Conservation (phyloP, 2,329 filamentous ascomycete genomes). For the Pyricularia pennisetigena region DNA sequence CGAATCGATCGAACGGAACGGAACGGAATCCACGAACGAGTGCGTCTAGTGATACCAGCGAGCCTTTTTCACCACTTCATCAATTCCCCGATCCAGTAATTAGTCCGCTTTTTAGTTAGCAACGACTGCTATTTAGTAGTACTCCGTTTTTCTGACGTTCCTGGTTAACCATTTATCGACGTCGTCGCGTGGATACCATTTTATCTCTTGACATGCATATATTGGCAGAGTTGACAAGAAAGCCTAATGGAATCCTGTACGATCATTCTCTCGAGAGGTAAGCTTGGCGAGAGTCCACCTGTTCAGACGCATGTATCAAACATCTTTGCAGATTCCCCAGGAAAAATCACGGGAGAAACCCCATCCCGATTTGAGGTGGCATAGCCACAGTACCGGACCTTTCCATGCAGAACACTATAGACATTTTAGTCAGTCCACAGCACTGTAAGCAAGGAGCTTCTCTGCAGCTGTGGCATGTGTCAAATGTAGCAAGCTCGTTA, state of each 20-base stretch:
- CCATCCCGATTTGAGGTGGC: background rate
- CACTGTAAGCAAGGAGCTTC: background rate
- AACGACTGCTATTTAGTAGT: background rate
- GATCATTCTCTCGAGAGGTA: background rate
- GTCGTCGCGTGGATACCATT: background rate
- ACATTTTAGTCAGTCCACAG: background rate
- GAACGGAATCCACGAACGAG: conserved; percentile 3
- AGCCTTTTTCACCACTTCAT: background rate
- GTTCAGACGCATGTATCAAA: background rate
- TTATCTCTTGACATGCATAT: background rate
- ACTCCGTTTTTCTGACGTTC: background rate
- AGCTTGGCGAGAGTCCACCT: background rate
- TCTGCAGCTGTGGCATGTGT: background rate
- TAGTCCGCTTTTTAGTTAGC: background rate
- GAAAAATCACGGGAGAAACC: background rate
- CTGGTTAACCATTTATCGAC: background rate
- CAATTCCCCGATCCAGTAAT: background rate
- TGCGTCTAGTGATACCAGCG: conserved; percentile 1
- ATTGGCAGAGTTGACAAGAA: background rate
- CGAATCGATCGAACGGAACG: conserved; percentile 8
- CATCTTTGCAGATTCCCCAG: background rate
- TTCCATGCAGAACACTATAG: background rate
- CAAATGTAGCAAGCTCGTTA: background rate
- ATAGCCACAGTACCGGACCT: background rate
- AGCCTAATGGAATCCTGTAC: background rate